Conservation (phyloP, 2,329 filamentous ascomycete species). For the Penicillium polonicum region DNA sequence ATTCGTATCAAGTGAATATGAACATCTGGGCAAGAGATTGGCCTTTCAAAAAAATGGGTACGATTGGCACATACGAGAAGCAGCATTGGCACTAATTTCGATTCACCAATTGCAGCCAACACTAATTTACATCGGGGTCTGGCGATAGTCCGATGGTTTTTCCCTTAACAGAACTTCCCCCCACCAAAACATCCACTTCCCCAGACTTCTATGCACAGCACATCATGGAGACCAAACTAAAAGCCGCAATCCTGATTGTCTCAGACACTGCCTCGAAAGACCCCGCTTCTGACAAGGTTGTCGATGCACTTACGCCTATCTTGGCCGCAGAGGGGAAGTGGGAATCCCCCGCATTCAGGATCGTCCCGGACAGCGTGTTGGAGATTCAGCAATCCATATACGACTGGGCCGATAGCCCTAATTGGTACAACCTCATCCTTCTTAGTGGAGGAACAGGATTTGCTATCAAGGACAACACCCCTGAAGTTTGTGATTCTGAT, state of each 20-base stretch:
- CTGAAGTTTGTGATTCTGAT: conserved; percentile 63
- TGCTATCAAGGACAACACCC: conserved; percentile 77
- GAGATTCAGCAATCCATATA: conserved; percentile 74
- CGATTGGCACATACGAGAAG: background rate
- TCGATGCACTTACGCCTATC: conserved; percentile 64
- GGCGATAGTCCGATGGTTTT: conserved; percentile 17
- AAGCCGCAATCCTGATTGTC: conserved; percentile 76
- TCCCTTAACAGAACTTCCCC: conserved; percentile 9
- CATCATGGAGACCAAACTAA: conserved; percentile 51
- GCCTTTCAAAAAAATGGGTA: background rate
- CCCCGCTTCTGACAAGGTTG: conserved; percentile 73
- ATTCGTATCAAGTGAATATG: background rate
- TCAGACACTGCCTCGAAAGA: conserved; percentile 86
- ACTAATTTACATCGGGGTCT: conserved; percentile 10
- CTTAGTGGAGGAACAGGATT: conserved; percentile 95
- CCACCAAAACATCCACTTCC: conserved; percentile 12
- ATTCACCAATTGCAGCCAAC: background rate
- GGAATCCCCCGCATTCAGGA: conserved; percentile 66
- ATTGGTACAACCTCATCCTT: conserved; percentile 70
- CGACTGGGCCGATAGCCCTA: conserved; percentile 67
- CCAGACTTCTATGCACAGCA: conserved; percentile 8
- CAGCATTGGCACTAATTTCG: background rate
- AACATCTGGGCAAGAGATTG: background rate
- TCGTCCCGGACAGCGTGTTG: conserved; percentile 73
- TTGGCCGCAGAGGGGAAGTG: conserved; percentile 72